Conservation (phyloP, 768 basidiomycete genomes). For the Cyclocybe cylindracea region DNA sequence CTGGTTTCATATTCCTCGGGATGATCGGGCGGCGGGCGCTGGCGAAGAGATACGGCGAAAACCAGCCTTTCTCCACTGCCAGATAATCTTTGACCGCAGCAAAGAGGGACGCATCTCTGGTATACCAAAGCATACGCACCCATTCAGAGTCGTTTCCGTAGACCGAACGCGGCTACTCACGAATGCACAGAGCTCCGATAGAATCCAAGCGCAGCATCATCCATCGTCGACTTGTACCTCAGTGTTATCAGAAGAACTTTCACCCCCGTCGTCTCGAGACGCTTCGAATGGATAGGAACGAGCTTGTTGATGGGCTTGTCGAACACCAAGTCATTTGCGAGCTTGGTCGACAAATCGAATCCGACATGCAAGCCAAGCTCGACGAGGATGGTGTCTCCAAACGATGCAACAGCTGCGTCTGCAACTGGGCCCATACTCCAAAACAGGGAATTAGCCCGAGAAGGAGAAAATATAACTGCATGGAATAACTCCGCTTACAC, state of each 20-base stretch:
- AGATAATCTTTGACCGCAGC: slow-evolving; percentile 63
- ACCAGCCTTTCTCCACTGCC: slow-evolving; percentile 67
- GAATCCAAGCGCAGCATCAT: slow-evolving; percentile 62
- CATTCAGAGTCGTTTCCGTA: background rate
- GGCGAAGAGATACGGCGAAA: slow-evolving; percentile 66
- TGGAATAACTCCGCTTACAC: slow-evolving; percentile 28
- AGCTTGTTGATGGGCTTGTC: slow-evolving; percentile 47
- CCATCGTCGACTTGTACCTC: slow-evolving; percentile 56
- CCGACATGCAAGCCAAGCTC: slow-evolving; percentile 56
- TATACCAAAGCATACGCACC: slow-evolving; percentile 2
- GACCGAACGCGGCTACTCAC: slow-evolving; percentile 30
- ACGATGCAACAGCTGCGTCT: slow-evolving; percentile 47
- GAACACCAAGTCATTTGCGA: slow-evolving; percentile 54
- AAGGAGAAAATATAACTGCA: background rate
- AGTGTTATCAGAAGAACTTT: slow-evolving; percentile 62
- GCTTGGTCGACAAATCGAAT: slow-evolving; percentile 49
- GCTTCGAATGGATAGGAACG: slow-evolving; percentile 52
- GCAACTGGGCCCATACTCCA: slow-evolving; percentile 54
- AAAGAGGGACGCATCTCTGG: slow-evolving; percentile 58
- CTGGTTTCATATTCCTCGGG: slow-evolving; percentile 63
- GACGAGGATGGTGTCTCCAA: slow-evolving; percentile 61
- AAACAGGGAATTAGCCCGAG: background rate
- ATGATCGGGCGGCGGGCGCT: slow-evolving; percentile 61
- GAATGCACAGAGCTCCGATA: slow-evolving; percentile 60
- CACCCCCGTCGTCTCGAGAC: slow-evolving; percentile 57